Conservation (phyloP, 2,329 filamentous ascomycete species). For the Apiospora sp. region DNA sequence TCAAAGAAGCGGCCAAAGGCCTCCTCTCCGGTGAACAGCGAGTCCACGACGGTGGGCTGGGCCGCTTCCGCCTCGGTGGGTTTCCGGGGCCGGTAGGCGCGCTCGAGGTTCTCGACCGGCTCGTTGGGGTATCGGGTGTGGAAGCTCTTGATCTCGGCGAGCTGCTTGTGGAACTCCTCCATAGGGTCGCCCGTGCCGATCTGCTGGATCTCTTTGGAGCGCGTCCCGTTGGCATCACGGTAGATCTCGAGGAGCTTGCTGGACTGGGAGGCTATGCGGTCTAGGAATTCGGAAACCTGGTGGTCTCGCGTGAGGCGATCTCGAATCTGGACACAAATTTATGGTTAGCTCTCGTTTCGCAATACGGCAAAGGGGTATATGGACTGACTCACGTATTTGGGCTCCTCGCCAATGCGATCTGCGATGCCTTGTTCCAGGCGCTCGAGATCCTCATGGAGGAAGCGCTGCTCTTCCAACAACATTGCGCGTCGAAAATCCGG, state of each 20-base stretch:
- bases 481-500: conserved; percentile 52
- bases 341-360: neutral
- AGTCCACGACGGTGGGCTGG: conserved; percentile 76
- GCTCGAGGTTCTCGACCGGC: conserved; percentile 92
- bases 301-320: conserved; percentile 91
- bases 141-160: conserved; percentile 83
- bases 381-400: conserved; percentile 74
- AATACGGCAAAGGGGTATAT: no score
- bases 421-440: conserved; percentile 92
- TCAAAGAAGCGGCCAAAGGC: conserved; percentile 93
- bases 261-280: conserved; percentile 88
- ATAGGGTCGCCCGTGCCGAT: conserved; percentile 88
- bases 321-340: conserved; percentile 68
- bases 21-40: conserved; percentile 96
- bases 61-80: conserved; percentile 70
- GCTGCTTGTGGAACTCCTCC: conserved; percentile 88
- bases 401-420: conserved; percentile 88
- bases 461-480: conserved; percentile 92
- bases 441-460: conserved; percentile 95
- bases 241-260: conserved; percentile 83
- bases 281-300: conserved; percentile 85
- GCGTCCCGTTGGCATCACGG: conserved; percentile 75
- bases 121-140: conserved; percentile 93
- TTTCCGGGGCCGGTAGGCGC: conserved; percentile 80
- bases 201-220: conserved; percentile 81